Conservation (phyloP, 352 stramenopile genomes). For the Phytophthora tubulina region DNA sequence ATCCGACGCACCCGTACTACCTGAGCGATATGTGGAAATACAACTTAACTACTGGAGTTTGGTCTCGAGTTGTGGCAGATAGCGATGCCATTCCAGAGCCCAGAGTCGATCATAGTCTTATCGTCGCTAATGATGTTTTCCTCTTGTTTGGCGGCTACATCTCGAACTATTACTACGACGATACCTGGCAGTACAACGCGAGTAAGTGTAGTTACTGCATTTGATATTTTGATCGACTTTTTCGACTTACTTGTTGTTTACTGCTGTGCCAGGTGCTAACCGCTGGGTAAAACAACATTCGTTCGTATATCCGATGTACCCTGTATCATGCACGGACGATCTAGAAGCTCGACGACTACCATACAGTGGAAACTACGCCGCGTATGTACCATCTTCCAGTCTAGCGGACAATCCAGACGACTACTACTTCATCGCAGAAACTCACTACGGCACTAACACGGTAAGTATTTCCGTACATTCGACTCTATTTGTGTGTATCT, state of each 20-base stretch:
- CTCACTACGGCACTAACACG: constrained; percentile 75
- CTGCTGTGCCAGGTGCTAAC: constrained; percentile 53
- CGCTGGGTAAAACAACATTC: constrained; percentile 91
- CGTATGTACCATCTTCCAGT: constrained; percentile 48
- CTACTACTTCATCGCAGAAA: constrained; percentile 79
- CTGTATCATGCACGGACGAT: constrained; percentile 93
- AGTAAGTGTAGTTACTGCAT: constrained; percentile 45
- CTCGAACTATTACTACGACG: constrained; percentile 95
- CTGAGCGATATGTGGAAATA: constrained; percentile 95
- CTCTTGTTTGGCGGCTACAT: constrained; percentile 94
- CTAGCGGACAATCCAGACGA: constrained; percentile 51
- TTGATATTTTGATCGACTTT: background rate
- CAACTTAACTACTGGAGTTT: constrained; percentile 88
- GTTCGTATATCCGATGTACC: constrained; percentile 94
- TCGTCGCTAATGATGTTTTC: constrained; percentile 84
- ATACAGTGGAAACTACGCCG: constrained; percentile 80
- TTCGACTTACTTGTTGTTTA: background rate
- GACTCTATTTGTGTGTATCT: too few species aligned
- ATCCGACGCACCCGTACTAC: constrained; percentile 94
- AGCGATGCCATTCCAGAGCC: constrained; percentile 54
- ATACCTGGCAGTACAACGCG: constrained; percentile 97
- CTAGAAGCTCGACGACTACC: constrained; percentile 60
- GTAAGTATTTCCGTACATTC: constrained; percentile 34
- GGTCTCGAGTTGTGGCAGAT: constrained; percentile 69
- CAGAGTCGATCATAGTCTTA: constrained; percentile 87